Evolutionary conservation across 2,329 filamentous ascomycete genomes (phyloP), one percentile per base, ranked within the genome.

Genomic region (Intubia oerlemansii): DNA sequence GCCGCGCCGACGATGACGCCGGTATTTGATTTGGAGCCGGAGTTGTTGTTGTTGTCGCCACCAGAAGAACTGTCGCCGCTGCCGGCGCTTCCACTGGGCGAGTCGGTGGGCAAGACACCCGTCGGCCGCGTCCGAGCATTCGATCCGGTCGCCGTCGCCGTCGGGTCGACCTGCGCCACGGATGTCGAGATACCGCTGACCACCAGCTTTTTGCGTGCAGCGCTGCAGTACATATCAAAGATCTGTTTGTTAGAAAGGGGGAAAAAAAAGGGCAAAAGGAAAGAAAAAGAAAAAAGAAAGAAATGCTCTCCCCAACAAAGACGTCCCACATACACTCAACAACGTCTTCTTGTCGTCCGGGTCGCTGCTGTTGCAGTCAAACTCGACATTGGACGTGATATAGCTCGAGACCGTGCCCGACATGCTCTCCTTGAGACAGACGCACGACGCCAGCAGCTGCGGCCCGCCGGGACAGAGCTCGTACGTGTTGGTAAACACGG

Each of bases 371-470:
- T n/a, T n/a, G n/a, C n/a, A n/a, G n/a, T n/a, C n/a, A n/a, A n/a
- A n/a, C n/a, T n/a, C n/a, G n/a, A n/a, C n/a, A n/a, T n/a, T n/a
- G n/a, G 52, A 54, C 0, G 52, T 56, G n/a, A 66, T 45, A 4
- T 38, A 41, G 36, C 47, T 57, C 5, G 52, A 51, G 5, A 63
- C 43, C 1, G 41, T 38, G n/a, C 42, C 44, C 2, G 49, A 49
- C 46, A 64, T 56, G 14, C 53, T 51, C 4, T 50, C 50, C 35
- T 64, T 62, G 30, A 65, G 35, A 32, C 62, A 66, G 5, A 50
- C 52, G 32, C 61, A 66, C 1, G 59, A 64, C 1, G 60, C 61
- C 3, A 66, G 44, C 8, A 54, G 56, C 35, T 58, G 47, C 1
- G 58, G 56, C 0, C 57, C 59, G 1, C 40, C 37, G 1, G 54